A percentile compares a stretch with the other conserved stretches of the same genome.
Evolutionary conservation across 228 moss, liverwort and hornwort genomes (phyloP).

Genomic region (Sphagnum fallax): DNA sequence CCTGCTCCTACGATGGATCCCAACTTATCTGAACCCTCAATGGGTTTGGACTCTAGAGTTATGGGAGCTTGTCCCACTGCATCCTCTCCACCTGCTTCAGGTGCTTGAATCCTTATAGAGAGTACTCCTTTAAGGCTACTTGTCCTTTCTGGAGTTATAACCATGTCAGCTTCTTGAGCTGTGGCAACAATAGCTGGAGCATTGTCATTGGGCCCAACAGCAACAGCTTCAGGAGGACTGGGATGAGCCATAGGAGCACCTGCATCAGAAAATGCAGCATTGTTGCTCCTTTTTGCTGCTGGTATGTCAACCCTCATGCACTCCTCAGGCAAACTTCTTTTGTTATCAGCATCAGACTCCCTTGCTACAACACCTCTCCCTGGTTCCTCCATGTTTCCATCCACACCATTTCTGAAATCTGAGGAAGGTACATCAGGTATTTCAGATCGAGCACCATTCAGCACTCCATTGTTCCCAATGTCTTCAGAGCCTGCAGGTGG

Average conservation of each 20-base stretch:
- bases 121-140: slow-evolving; percentile 52
- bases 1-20: slow-evolving; percentile 38
- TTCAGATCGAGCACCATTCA: slow-evolving; percentile 18
- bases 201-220: slow-evolving; percentile 34
- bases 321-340: slow-evolving; percentile 55
- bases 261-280: too few relatives aligned
- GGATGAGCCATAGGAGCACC: slow-evolving; percentile 32
- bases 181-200: slow-evolving; percentile 15
- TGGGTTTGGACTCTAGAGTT: slow-evolving; percentile 82
- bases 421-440: slow-evolving; percentile 7
- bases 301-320: slow-evolving; percentile 28
- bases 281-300: slow-evolving; percentile 42
- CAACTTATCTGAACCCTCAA: slow-evolving; percentile 35
- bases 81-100: slow-evolving; percentile 24
- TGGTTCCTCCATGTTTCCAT: slow-evolving; percentile 13
- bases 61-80: slow-evolving; percentile 40
- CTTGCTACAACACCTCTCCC: slow-evolving; percentile 1
- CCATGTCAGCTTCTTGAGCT: slow-evolving; percentile 36
- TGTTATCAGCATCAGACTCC: slow-evolving; percentile 14
- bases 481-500: slow-evolving; percentile 60
- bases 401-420: slow-evolving; percentile 38
- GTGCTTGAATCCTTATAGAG: slow-evolving; percentile 57
- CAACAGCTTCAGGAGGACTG: slow-evolving; percentile 29
- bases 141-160: slow-evolving; percentile 40
- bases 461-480: slow-evolving; percentile 33